These are phyloP conservation scores for Thuja plicata DNA, from an alignment of 83 land plant species.

Conservation along the genomic window DNA sequence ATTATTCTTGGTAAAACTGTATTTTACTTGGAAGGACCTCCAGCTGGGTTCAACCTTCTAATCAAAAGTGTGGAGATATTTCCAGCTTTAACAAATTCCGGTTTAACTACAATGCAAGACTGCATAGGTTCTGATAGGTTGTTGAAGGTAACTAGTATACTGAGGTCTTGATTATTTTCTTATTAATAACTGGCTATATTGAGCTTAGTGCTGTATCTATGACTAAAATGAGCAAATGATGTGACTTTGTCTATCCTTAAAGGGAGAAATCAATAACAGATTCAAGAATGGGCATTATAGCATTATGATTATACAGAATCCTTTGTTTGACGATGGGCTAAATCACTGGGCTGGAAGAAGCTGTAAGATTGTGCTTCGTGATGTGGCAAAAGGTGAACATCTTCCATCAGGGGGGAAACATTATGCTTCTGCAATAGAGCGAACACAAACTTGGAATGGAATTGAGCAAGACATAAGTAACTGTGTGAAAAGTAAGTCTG, in stretches of 20 bases:
- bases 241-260: background rate
- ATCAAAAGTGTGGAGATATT: conserved; percentile 29
- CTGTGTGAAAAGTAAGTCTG: conserved; percentile 54
- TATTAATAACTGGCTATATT: background rate
- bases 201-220: conserved; percentile 1
- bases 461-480: conserved; percentile 83
- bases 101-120: background rate
- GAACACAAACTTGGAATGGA: conserved; percentile 78
- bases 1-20: conserved; percentile 53
- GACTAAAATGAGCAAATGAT: conserved; percentile 5
- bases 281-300: conserved; percentile 31
- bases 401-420: conserved; percentile 43
- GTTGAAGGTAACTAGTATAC: conserved; percentile 1
- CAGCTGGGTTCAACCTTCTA: conserved; percentile 75
- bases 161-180: background rate
- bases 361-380: conserved; percentile 58
- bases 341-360: conserved; percentile 77
- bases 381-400: conserved; percentile 36
- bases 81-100: conserved; percentile 10
- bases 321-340: conserved; percentile 75
- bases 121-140: background rate
- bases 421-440: conserved; percentile 61
- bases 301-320: conserved; percentile 65
- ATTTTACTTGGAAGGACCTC: conserved; percentile 91
- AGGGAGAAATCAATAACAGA: conserved; percentile 9